These are phyloP conservation scores for Colletotrichum lentis DNA, from an alignment of 2,329 filamentous ascomycete genomes.

Conservation along the genomic window DNA sequence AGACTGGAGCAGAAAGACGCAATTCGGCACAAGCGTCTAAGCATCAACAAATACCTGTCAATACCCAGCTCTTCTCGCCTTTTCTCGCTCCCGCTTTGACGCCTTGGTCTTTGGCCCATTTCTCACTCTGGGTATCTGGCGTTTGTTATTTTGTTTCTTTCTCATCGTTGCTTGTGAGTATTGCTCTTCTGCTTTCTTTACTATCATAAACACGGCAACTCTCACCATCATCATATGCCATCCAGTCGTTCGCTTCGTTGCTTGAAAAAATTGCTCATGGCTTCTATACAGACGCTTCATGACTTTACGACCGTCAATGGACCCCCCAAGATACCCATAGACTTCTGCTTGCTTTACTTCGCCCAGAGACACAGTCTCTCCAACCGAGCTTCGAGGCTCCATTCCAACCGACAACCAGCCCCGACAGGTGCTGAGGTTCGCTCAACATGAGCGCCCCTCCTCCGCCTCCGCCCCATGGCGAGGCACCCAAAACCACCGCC, in stretches of 20 bases:
- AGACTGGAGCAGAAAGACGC: slow-evolving; percentile 15
- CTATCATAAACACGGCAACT: neutral
- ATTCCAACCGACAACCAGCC: neutral
- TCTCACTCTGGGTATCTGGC: slow-evolving; percentile 35
- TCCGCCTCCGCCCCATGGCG: slow-evolving; percentile 86
- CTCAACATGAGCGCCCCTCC: slow-evolving; percentile 67
- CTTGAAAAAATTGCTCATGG: slow-evolving; percentile 23
- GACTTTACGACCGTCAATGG: slow-evolving; percentile 48
- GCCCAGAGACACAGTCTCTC: slow-evolving; percentile 12
- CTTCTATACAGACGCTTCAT: slow-evolving; percentile 39
- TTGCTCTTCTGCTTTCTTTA: neutral
- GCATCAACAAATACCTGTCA: slow-evolving; percentile 18
- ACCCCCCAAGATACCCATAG: slow-evolving; percentile 50
- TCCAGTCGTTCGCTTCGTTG: neutral
- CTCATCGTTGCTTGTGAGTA: slow-evolving; percentile 33
- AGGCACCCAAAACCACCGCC: slow-evolving; percentile 73
- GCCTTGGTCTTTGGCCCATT: slow-evolving; percentile 3
- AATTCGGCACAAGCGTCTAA: slow-evolving; percentile 2
- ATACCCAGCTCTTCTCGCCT: neutral
- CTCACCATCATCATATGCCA: slow-evolving; percentile 1
- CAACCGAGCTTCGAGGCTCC: neutral
- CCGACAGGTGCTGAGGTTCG: slow-evolving; percentile 36
- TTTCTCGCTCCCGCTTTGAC: slow-evolving; percentile 23
- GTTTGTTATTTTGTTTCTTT: slow-evolving; percentile 37
- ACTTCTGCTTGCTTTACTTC: slow-evolving; percentile 37